Conservation (phyloP, 768 basidiomycete genomes). For the Cytidiella melzeri region DNA sequence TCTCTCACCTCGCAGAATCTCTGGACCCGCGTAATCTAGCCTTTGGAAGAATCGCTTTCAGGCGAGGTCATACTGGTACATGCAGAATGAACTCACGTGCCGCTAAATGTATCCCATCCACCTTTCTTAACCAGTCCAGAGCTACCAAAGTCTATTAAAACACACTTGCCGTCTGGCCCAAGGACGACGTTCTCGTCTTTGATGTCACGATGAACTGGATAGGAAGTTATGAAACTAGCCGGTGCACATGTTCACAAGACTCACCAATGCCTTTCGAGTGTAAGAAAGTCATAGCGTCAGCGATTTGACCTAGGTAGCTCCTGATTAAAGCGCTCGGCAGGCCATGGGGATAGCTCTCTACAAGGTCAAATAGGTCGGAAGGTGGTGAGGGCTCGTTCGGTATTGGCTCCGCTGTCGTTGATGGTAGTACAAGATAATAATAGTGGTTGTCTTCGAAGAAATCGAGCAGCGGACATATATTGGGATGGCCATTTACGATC, state of each 20-base stretch:
- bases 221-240: conserved; percentile 4
- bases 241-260: conserved; percentile 18
- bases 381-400: conserved; percentile 50
- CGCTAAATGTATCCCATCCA: conserved; percentile 90
- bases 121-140: conserved; percentile 77
- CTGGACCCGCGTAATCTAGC: conserved; percentile 92
- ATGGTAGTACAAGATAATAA: conserved; percentile 91
- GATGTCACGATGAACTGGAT: conserved; percentile 87
- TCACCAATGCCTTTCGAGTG: conserved; percentile 88
- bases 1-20: conserved; percentile 90
- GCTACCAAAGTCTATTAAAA: conserved; percentile 96
- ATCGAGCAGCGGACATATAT: conserved; percentile 90
- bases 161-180: conserved; percentile 72
- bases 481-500: conserved; percentile 83
- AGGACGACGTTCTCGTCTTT: conserved; percentile 97
- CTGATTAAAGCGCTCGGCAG: conserved; percentile 69
- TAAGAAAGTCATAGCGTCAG: conserved; percentile 84
- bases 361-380: conserved; percentile 91
- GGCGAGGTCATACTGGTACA: not conserved
- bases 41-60: conserved; percentile 31
- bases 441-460: conserved; percentile 97
- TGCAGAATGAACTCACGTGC: conserved; percentile 58
- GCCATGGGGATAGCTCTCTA: conserved; percentile 84
- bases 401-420: conserved; percentile 52
- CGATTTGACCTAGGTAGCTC: conserved; percentile 88